Evolutionary conservation across 2,329 filamentous ascomycete species (phyloP).

Genomic region (Apiospora phragmitis): DNA sequence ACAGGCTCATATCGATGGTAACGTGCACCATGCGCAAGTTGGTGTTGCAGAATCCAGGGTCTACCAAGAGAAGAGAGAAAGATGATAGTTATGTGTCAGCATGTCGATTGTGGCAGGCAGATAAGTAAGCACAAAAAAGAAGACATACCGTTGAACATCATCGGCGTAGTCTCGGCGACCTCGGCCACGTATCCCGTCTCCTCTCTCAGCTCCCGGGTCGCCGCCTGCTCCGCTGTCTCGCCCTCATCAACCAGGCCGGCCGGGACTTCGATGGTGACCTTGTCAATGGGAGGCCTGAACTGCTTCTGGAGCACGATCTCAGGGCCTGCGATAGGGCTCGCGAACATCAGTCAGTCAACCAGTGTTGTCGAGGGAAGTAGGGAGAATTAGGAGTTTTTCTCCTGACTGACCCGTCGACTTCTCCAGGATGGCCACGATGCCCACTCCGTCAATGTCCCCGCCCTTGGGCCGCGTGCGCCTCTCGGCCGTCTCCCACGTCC

Average conservation of each 20-base stretch:
- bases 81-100: not conserved
- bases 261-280: conserved; percentile 63
- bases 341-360: not conserved
- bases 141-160: conserved; percentile 31
- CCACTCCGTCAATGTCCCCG: conserved; percentile 69
- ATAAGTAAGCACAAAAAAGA: not conserved
- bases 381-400: not conserved
- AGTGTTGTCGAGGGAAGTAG: not conserved
- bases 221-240: conserved; percentile 61
- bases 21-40: conserved; percentile 73
- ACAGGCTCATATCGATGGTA: conserved; percentile 66
- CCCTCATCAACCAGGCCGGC: conserved; percentile 64
- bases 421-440: conserved; percentile 69
- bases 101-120: not conserved
- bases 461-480: conserved; percentile 65
- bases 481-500: conserved; percentile 73
- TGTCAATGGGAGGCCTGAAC: conserved; percentile 62
- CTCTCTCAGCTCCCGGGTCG: conserved; percentile 64
- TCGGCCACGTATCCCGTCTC: conserved; percentile 67
- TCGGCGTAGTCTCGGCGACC: conserved; percentile 44
- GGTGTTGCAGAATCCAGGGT: conserved; percentile 67
- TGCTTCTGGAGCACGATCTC: conserved; percentile 67
- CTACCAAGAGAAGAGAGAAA: not conserved
- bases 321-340: conserved; percentile 34
- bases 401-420: conserved; percentile 42